Evolutionary conservation across 352 stramenopile species (phyloP).

Genomic region (Pythium folliculosum): DNA sequence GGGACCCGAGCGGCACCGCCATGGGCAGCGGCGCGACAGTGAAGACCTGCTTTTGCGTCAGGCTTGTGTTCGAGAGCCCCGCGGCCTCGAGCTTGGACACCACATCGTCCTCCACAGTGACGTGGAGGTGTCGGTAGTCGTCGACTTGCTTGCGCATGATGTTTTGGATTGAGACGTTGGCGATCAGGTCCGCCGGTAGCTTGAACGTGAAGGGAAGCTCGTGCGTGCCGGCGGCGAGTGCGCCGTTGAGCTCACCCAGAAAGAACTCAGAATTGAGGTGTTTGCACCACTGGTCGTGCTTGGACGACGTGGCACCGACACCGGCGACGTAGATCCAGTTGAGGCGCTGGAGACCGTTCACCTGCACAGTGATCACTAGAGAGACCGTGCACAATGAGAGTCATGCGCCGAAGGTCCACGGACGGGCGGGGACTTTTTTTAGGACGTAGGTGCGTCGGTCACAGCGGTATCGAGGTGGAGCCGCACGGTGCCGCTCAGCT

Average conservation of each 20-base stretch:
- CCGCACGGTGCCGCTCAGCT: no score
- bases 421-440: no score
- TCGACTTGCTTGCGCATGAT: conserved; percentile 11
- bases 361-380: not conserved
- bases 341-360: not conserved
- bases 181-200: conserved; percentile 6
- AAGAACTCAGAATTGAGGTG: not conserved
- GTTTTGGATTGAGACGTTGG: not conserved
- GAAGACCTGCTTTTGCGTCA: not conserved
- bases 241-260: conserved; percentile 6
- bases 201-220: conserved; percentile 9
- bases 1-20: not conserved
- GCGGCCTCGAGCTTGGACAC: conserved; percentile 2
- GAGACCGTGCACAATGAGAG: not conserved
- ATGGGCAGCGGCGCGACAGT: not conserved
- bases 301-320: not conserved
- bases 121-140: not conserved
- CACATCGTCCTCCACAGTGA: not conserved
- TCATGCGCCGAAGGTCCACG: not conserved
- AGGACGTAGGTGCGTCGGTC: no score
- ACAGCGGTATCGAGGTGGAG: no score
- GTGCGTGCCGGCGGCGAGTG: not conserved
- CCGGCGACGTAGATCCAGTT: not conserved
- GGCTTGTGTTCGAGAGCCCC: conserved; percentile 1
- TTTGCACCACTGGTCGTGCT: conserved; percentile 1